Conservation (phyloP, 176 grass and related monocot genomes). For the Ensete glaucum region DNA sequence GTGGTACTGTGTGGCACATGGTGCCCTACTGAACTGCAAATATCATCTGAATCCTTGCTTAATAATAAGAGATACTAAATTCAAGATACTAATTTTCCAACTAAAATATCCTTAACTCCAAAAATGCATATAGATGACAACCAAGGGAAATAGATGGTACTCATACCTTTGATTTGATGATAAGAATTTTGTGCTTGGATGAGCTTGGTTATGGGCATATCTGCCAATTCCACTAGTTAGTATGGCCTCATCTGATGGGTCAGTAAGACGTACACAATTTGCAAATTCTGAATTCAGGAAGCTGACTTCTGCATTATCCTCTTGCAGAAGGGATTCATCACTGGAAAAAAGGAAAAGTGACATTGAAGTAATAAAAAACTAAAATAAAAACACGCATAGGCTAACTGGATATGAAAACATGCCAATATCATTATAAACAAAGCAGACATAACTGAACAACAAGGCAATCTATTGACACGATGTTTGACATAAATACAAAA, state of each 20-base stretch:
- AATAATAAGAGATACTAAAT: not conserved
- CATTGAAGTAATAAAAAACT: not conserved
- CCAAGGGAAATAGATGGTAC: not conserved
- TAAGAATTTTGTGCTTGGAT: slow-evolving; percentile 35
- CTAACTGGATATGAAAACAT: slow-evolving; percentile 4
- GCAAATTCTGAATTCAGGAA: slow-evolving; percentile 41
- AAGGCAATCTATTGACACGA: not conserved
- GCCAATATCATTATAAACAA: slow-evolving; percentile 2
- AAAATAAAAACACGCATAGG: slow-evolving; percentile 16
- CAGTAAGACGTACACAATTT: slow-evolving; percentile 34
- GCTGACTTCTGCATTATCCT: slow-evolving; percentile 40
- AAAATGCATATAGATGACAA: slow-evolving; percentile 3
- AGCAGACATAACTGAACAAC: not conserved
- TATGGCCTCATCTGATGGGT: slow-evolving; percentile 20
- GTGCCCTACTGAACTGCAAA: not conserved
- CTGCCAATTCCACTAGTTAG: slow-evolving; percentile 33
- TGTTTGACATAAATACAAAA: not conserved
- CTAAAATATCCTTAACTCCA: not conserved
- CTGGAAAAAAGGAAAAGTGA: slow-evolving; percentile 37
- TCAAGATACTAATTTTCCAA: slow-evolving; percentile 12
- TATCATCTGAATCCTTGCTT: not conserved
- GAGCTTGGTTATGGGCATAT: slow-evolving; percentile 45
- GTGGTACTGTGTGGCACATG: not conserved
- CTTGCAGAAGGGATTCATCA: slow-evolving; percentile 91
- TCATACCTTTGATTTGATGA: slow-evolving; percentile 62